Percentiles rank a stretch among this genome's conserved stretches.
These are phyloP conservation scores for Metroxylon sagu DNA, from an alignment of 176 grass and related monocot genomes.

Conservation along the genomic window DNA sequence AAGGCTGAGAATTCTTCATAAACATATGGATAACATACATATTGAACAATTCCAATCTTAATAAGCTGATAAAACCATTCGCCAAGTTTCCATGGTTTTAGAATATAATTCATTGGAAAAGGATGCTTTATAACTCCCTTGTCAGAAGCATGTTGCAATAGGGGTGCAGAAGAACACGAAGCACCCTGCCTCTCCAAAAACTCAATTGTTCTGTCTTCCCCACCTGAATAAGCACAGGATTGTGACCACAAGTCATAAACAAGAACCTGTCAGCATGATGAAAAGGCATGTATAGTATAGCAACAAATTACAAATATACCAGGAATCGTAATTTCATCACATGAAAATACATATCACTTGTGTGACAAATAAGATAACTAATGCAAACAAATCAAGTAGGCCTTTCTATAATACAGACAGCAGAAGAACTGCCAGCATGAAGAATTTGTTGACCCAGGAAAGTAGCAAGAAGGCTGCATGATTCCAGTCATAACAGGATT, in stretches of 20 bases:
- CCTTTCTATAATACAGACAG: too few relatives aligned
- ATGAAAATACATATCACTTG: too few relatives aligned
- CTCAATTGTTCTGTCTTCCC: slow-evolving; percentile 85
- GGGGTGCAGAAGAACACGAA: slow-evolving; percentile 29
- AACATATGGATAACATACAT: slow-evolving; percentile 36
- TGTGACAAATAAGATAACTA: too few relatives aligned
- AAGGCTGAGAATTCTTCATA: too few relatives aligned
- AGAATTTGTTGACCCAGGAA: too few relatives aligned
- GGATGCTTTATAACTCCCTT: slow-evolving; percentile 66
- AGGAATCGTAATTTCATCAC: too few relatives aligned
- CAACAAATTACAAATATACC: background rate
- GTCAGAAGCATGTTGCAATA: slow-evolving; percentile 58
- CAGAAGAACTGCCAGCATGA: too few relatives aligned
- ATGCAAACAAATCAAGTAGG: too few relatives aligned
- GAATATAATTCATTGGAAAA: slow-evolving; percentile 85
- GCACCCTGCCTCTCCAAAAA: slow-evolving; percentile 62
- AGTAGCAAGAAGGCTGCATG: too few relatives aligned
- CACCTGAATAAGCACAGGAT: slow-evolving; percentile 36
- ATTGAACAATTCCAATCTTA: slow-evolving; percentile 90
- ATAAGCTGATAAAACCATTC: slow-evolving; percentile 80
- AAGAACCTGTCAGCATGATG: background rate
- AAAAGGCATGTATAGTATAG: background rate
- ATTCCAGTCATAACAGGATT: too few relatives aligned
- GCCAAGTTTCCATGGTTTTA: slow-evolving; percentile 73
- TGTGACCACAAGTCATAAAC: background rate